Base-by-base conservation (phyloP, 2,329 filamentous ascomycete genomes). In the Fusarium staphyleae region DNA sequence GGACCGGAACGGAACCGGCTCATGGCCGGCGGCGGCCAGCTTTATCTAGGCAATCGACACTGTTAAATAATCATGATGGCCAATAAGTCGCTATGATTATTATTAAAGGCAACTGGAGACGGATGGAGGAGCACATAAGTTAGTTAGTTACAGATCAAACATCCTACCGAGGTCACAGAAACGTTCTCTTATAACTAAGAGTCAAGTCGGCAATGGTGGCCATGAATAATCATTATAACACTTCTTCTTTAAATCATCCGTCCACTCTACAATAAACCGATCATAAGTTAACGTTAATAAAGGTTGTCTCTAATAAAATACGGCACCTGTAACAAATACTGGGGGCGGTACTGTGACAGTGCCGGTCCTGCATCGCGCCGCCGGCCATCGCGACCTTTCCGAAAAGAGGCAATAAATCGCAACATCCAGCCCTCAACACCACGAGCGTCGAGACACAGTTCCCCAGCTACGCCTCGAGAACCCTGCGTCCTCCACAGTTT, bases 371-470 rank as follows among this genome's bases (percentile, higher is more conserved):
- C n/a, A 33, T 28, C 29, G 19, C 19, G 43, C 37, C 48, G 48
- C 36, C 48, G 41, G 43, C 33, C 16, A 56, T 34, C 26, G 32
- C 35, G 18, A 15, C 45, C 50, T 56, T 53, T 43, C 60, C 53
- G 19, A 47, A 63, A 62, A 16, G 14, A 63, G 60, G 57, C 49
- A 63, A 52, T 58, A 19, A 11, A 47, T 42, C 37, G 30, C 50
- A 52, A 30, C 7, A n/a, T 37, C 18, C 26, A 19, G 34, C 29
- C 16, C 14, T 29, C 44, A 47, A 8, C 33, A 14, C 14, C 36
- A 32, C 7, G 15, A 35, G 22, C 42, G 37, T 56, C 36, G 4
- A 30, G 32, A 45, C 28, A 3, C 28, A 16, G 16, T 15, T 42
- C 32, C 42, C 42, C 12, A n/a, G 44, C 14, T 24, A 2, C 24